phyloP scores from a whole-genome alignment of 2,329 filamentous ascomycete genomes.

The Neonectria neomacrospora region DNA sequence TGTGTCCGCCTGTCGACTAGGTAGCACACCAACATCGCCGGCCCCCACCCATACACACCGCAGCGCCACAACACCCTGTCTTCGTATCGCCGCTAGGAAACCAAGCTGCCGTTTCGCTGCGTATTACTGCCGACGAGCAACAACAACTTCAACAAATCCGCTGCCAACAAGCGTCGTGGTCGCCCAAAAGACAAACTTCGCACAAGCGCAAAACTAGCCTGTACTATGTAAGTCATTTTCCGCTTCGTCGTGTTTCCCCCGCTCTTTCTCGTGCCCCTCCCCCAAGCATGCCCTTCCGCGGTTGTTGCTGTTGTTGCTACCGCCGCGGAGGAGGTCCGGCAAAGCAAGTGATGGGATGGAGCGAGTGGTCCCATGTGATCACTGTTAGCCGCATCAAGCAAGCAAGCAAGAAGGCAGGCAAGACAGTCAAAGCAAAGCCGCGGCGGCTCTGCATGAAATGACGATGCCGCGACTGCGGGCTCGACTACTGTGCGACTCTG shows the following conservation, averaged over 20 bases:
- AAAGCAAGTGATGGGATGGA: conserved; percentile 32
- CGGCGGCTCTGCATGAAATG: conserved; percentile 39
- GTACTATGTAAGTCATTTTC: conserved; percentile 14
- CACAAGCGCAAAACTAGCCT: not conserved
- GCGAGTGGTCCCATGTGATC: conserved; percentile 39
- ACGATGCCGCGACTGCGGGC: conserved; percentile 25
- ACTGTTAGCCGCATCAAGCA: conserved; percentile 30
- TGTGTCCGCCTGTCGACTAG: conserved; percentile 1
- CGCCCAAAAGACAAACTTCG: not conserved
- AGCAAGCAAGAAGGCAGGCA: conserved; percentile 23
- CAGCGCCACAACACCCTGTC: conserved; percentile 22
- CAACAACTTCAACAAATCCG: conserved; percentile 28
- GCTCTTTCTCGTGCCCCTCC: conserved; percentile 5
- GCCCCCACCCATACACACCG: conserved; percentile 36
- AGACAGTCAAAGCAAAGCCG: conserved; percentile 32
- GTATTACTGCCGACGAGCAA: conserved; percentile 32
- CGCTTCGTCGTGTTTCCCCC: not conserved
- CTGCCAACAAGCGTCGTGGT: conserved; percentile 13
- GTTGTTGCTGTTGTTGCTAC: conserved; percentile 34
- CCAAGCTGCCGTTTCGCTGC: conserved; percentile 29
- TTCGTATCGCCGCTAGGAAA: conserved; percentile 38
- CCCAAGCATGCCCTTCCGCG: conserved; percentile 19
- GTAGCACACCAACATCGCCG: conserved; percentile 22
- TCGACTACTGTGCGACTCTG: conserved; percentile 19
- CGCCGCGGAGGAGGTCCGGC: conserved; percentile 35